phyloP scores from a whole-genome alignment of 495 filamentous ascomycete species.

The Tuber aestivum region DNA sequence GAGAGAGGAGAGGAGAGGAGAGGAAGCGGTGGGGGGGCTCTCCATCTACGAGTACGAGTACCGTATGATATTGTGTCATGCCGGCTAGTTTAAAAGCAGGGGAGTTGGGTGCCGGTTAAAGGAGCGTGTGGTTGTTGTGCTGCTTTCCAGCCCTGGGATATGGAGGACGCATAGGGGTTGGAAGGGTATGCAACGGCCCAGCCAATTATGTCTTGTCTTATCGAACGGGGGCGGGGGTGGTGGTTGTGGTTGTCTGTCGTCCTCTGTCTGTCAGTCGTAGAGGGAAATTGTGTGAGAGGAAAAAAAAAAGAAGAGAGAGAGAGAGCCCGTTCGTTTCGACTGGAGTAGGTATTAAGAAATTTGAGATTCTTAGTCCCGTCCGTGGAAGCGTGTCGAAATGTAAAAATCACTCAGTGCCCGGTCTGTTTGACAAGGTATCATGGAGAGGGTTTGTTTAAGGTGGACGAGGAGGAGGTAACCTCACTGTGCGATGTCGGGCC shows the following conservation, averaged over 20 bases:
- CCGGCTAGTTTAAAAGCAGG: conserved; percentile 5
- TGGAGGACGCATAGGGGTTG: not conserved
- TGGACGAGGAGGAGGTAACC: not conserved
- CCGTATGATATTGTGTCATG: not conserved
- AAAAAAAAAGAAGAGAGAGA: not conserved
- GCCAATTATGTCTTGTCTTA: not conserved
- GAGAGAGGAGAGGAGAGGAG: no score
- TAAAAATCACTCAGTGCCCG: not conserved
- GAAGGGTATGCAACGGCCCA: not conserved
- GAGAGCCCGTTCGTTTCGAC: not conserved
- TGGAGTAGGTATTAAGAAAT: not conserved
- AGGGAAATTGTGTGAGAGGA: not conserved
- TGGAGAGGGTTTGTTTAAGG: not conserved
- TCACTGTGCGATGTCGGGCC: not conserved
- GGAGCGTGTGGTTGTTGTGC: not conserved
- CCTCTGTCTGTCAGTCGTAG: not conserved
- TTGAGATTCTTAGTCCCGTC: not conserved
- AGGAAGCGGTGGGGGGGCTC: no score
- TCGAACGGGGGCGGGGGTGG: not conserved
- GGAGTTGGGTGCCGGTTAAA: not conserved
- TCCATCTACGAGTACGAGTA: not conserved
- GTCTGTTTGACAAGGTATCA: not conserved
- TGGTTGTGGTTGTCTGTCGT: not conserved
- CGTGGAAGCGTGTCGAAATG: not conserved
- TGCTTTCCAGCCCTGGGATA: not conserved